Percentiles rank a stretch among this genome's conserved stretches.
Conservation (phyloP, 2,329 filamentous ascomycete genomes). For the Ceratocystis smalleyi region DNA sequence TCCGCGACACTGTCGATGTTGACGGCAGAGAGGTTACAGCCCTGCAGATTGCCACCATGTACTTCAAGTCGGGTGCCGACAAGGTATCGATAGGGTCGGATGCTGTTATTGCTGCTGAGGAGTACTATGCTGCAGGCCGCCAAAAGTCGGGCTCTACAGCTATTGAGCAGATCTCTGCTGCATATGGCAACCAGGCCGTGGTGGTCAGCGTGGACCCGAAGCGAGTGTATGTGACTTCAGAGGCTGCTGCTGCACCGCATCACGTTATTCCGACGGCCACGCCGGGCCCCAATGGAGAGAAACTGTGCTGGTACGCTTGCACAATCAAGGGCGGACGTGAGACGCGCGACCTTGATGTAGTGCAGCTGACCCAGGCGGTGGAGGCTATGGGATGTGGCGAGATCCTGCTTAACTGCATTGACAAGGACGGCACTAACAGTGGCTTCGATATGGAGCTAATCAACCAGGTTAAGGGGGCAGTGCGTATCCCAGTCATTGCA, state of each 20-base stretch:
- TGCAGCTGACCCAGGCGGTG: conserved; percentile 73
- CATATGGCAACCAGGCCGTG: conserved; percentile 92
- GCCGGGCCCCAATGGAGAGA: conserved; percentile 60
- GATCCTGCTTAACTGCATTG: conserved; percentile 92
- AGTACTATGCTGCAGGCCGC: conserved; percentile 60
- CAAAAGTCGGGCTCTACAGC: conserved; percentile 67
- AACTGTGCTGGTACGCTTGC: conserved; percentile 90
- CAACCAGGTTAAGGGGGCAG: conserved; percentile 66
- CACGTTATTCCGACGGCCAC: conserved; percentile 52
- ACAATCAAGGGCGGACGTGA: conserved; percentile 92
- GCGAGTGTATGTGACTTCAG: conserved; percentile 66
- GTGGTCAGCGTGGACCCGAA: conserved; percentile 92
- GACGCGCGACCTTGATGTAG: conserved; percentile 82
- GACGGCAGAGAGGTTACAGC: conserved; percentile 78
- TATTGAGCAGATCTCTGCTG: conserved; percentile 85
- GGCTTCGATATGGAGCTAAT: conserved; percentile 93
- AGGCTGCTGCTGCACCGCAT: conserved; percentile 52
- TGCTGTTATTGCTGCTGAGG: conserved; percentile 81
- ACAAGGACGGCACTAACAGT: conserved; percentile 85
- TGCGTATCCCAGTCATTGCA: conserved; percentile 88
- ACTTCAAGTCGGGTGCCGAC: conserved; percentile 93
- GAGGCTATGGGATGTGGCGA: conserved; percentile 94
- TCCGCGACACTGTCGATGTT: conserved; percentile 78
- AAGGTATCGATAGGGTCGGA: conserved; percentile 96
- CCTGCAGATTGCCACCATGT: conserved; percentile 85